phyloP scores from a whole-genome alignment of 106 monocot species.

The Dioscorea alata region DNA sequence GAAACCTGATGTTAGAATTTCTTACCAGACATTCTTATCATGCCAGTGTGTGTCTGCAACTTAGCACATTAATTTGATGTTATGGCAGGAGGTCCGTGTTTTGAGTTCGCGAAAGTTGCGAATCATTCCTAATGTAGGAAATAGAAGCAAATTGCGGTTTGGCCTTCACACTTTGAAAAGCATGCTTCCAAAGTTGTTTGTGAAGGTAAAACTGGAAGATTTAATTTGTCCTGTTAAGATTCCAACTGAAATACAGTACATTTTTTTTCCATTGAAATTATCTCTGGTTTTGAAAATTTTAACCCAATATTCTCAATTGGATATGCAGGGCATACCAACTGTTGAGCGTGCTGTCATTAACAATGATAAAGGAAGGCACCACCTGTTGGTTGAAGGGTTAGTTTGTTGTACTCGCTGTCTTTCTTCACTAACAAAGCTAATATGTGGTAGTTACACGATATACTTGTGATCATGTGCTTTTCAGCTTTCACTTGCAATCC shows the following conservation, averaged over 20 bases:
- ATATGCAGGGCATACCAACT: conserved; percentile 70
- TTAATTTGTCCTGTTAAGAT: neutral
- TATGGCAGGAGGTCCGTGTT: conserved; percentile 50
- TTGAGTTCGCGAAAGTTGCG: conserved; percentile 39
- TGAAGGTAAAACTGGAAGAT: conserved; percentile 53
- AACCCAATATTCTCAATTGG: neutral
- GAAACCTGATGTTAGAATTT: conserved; percentile 56
- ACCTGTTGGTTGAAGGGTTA: conserved; percentile 87
- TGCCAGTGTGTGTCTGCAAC: neutral
- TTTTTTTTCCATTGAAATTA: neutral
- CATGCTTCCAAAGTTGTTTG: conserved; percentile 78
- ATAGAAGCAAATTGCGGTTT: conserved; percentile 43
- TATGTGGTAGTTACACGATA: too few relatives aligned
- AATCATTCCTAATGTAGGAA: conserved; percentile 44
- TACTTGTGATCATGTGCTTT: too few relatives aligned
- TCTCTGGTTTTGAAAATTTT: neutral
- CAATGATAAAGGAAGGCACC: conserved; percentile 32
- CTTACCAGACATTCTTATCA: neutral
- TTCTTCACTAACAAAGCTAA: too few relatives aligned
- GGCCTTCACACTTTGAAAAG: conserved; percentile 44
- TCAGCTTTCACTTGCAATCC: too few relatives aligned
- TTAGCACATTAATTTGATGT: neutral
- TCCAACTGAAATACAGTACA: too few relatives aligned
- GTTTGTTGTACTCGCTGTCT: conserved; percentile 9
- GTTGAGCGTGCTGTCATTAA: conserved; percentile 71